Base-by-base conservation (phyloP, 2,329 filamentous ascomycete genomes). In the Cordyceps fumosorosea region DNA sequence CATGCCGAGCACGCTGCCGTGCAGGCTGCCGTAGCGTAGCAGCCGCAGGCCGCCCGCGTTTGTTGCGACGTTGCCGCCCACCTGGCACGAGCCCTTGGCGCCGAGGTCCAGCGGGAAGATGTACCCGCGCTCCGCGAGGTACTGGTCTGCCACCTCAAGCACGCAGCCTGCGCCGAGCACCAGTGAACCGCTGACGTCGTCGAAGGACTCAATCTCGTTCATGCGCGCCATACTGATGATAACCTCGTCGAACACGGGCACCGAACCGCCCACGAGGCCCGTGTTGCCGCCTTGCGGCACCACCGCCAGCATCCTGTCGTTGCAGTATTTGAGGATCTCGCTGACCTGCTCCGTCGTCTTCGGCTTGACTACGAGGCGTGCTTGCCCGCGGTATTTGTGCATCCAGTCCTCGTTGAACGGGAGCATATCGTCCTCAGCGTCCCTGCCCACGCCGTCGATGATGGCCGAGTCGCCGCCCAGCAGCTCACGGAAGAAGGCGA, bases 341-440 rank as follows among this genome's bases (percentile, higher is more conserved):
- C 91, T 96, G 69, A 98, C 90, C 76, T 99, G 89, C 69, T 93
- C 87, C 0, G 91, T 93, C 18, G 85, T 89, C 57, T 83, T 84
- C 12, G 95, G 95, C 77, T 92, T 96, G 65, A 99, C 78, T 5
- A 98, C 92, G 29, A 99, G 80, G 71, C 88, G 86, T 64, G 90
- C 87, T 76, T 97, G 92, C 34, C 95, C 96, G 64, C 90, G 88
- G 79, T 96, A 99, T 78, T 99, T 99, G 76, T 90, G 88, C 93
- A 99, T 97, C 95, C 96, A 99, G 78, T 99, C 95, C 72, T 88
- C 86, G 76, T 99, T 99, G 82, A 92, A 99, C 8, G 90, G 84
- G 73, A 95, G 91, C 66, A 98, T 82, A 72, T 98, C 95, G 69
- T 90, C 89, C 16, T 86, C 73, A 34, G 77, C 86, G 74, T 93